phyloP scores from a whole-genome alignment of 2,329 filamentous ascomycete species.

The Phaeosphaeria sp. region DNA sequence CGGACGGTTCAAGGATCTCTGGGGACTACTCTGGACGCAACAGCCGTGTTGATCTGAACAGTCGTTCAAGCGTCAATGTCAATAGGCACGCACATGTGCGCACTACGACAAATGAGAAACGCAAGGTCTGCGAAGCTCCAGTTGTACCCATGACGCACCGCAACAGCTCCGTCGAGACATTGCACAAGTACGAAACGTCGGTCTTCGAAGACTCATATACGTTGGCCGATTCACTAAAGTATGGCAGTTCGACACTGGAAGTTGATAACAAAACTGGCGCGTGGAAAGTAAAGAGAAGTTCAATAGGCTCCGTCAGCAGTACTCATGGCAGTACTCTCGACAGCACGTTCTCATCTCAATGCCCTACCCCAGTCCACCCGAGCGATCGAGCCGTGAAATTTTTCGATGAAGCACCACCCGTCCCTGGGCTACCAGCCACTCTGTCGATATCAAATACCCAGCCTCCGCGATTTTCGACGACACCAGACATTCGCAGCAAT shows the following conservation, averaged over 20 bases:
- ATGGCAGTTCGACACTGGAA: constrained; percentile 39
- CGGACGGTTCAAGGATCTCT: constrained; percentile 67
- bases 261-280: constrained; percentile 38
- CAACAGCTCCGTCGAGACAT: constrained; percentile 34
- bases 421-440: constrained; percentile 31
- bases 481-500: constrained; percentile 16
- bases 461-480: constrained; percentile 15
- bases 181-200: constrained; percentile 37
- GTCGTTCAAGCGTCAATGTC: constrained; percentile 9
- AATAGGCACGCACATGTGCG: constrained; percentile 25
- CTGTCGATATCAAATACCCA: constrained; percentile 33
- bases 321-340: constrained; percentile 16
- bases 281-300: constrained; percentile 42
- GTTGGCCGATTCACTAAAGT: constrained; percentile 42
- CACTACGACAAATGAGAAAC: constrained; percentile 29
- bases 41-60: constrained; percentile 27
- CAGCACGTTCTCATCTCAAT: neutral
- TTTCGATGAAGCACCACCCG: constrained; percentile 27
- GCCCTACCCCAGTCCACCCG: constrained; percentile 21
- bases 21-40: constrained; percentile 35
- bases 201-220: constrained; percentile 42
- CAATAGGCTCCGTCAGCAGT: constrained; percentile 20
- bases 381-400: constrained; percentile 23
- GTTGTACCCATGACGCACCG: constrained; percentile 11
- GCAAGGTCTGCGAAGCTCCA: constrained; percentile 12